Evolutionary conservation across 805 yeast species (phyloP).

Genomic region (Huiozyma naganishii): DNA sequence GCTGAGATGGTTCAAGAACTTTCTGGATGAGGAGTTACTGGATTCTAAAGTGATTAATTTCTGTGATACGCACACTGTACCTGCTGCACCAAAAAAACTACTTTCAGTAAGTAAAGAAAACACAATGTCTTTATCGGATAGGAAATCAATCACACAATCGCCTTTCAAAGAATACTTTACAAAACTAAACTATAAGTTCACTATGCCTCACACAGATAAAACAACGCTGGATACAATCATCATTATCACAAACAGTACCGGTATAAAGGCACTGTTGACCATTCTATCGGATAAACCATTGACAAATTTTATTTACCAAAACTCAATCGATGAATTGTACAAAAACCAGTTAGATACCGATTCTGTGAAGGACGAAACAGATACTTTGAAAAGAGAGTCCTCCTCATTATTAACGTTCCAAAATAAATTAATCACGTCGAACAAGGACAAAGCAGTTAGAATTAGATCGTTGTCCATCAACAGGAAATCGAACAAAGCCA

Average conservation of each 20-base stretch:
- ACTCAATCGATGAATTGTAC: conserved; percentile 21
- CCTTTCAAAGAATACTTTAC: conserved; percentile 27
- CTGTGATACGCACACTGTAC: background rate
- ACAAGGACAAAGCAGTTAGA: conserved; percentile 26
- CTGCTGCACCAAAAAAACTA: background rate
- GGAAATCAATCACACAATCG: conserved; percentile 9
- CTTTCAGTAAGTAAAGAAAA: conserved; percentile 1
- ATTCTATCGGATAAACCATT: conserved; percentile 26
- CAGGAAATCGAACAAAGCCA: conserved; percentile 10
- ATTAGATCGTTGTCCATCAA: conserved; percentile 22
- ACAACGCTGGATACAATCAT: conserved; percentile 16
- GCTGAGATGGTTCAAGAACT: conserved; percentile 25
- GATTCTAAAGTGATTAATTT: conserved; percentile 13
- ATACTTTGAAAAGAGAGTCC: conserved; percentile 19
- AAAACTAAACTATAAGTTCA: conserved; percentile 18
- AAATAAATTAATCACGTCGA: conserved; percentile 22
- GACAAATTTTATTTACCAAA: conserved; percentile 20
- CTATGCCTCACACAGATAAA: conserved; percentile 1
- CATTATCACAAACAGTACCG: conserved; percentile 25
- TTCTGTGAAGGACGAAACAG: background rate
- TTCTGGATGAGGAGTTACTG: conserved; percentile 13
- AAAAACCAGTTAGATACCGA: conserved; percentile 7
- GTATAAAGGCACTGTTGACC: conserved; percentile 27
- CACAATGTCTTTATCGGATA: background rate
- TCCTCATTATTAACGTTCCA: conserved; percentile 24